These are phyloP conservation scores for Bipolaris zeicola DNA, from an alignment of 2,329 filamentous ascomycete genomes.

Conservation along the genomic window DNA sequence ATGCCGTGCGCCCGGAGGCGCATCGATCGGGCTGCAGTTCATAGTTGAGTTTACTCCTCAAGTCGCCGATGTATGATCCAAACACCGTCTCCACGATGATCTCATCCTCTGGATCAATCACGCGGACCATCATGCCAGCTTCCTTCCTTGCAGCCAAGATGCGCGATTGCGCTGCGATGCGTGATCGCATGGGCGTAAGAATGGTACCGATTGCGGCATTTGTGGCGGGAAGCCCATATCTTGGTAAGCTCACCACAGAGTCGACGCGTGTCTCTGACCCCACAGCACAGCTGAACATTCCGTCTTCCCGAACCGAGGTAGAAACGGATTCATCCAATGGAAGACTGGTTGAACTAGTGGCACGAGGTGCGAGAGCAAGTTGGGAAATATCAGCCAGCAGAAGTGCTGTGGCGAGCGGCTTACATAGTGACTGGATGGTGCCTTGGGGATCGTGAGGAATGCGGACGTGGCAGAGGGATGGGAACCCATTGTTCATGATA, in stretches of 20 bases:
- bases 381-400: constrained; percentile 47
- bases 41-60: constrained; percentile 66
- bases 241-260: constrained; percentile 22
- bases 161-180: constrained; percentile 68
- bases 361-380: constrained; percentile 15
- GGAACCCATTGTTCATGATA: constrained; percentile 67
- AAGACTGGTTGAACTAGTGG: background rate
- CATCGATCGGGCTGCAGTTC: constrained; percentile 60
- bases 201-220: constrained; percentile 14
- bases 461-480: constrained; percentile 63
- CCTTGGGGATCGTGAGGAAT: constrained; percentile 73
- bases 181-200: constrained; percentile 58
- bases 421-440: constrained; percentile 70
- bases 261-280: constrained; percentile 24
- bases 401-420: constrained; percentile 62
- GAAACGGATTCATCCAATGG: constrained; percentile 1
- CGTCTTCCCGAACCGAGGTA: background rate
- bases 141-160: constrained; percentile 63
- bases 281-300: background rate
- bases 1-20: constrained; percentile 23
- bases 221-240: constrained; percentile 9
- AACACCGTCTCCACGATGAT: constrained; percentile 61
- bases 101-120: constrained; percentile 56
- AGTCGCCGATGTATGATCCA: constrained; percentile 65
- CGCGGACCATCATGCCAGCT: constrained; percentile 64